Base-by-base conservation (phyloP, 169 alveolate genomes). In the Eimeria maxima region DNA sequence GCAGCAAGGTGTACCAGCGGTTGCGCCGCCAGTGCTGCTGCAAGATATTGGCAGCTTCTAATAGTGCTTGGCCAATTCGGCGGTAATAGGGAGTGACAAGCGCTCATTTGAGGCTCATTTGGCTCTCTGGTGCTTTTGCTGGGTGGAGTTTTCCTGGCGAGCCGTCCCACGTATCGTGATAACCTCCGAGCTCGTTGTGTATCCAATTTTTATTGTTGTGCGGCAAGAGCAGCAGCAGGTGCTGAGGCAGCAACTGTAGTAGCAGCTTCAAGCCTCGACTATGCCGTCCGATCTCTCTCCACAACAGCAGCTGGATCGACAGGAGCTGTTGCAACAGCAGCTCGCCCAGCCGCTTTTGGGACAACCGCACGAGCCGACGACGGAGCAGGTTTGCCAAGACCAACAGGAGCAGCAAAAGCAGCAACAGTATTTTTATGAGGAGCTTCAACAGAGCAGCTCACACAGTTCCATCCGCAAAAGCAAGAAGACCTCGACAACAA, bases 291-390 rank as follows among this genome's bases (percentile, higher is more conserved):
- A 33, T 33, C 29, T 14, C 7, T 18, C 38, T 24, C 22, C 67
- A 65, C 53, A 86, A 60, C 81, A 60, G 24, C 24, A n/a, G 24
- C 47, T n/a, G 16, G 55, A 63, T 8, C 67, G 20, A 65, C 63
- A 60, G 93, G 38, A 7, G 81, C 60, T 29, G 60, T 63, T 38
- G 42, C 93, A 86, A 60, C 80, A 86, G 78, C 74, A 86, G 67
- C 55, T 20, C 91, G 76, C 65, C 57, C 74, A 83, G 91, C 91
- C 53, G 76, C 69, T 50, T 55, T 65, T 50, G 91, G 57, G 29
- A 24, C 76, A 27, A 74, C 91, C 33, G 27, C 67, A 83, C 33
- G 74, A 45, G 50, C 53, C 24, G 55, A 47, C 18, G 91, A 29
- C 18, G 91, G 45, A 83, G 50, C 53, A 55, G 69, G 74, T 27